Evolutionary conservation across 805 yeast species (phyloP), one percentile per base, ranked within the genome.

Genomic region (Alloascoidea hylecoeti): DNA sequence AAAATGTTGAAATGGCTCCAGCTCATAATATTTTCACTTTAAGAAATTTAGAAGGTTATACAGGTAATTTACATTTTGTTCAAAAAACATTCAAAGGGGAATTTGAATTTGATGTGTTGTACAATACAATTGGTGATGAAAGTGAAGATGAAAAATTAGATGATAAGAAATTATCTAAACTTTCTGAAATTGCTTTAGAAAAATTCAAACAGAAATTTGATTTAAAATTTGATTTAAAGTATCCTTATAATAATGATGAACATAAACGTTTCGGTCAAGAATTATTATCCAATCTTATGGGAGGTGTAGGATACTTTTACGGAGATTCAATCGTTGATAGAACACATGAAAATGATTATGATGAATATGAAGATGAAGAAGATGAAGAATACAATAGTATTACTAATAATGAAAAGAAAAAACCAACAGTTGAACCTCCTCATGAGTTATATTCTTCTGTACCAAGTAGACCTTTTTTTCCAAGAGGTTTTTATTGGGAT

Each of bases 401-500:
- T 15, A 16, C 38, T 1, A n/a, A 15, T 2, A 19, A 34, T 15
- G 38, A 37, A 14, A 49, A 39, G 12, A 30, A 37, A 4, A 38
- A 37, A 15, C 38, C 38, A 4, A 43, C 43, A 3, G 44, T 38
- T 2, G 50, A 48, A n/a, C 42, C 44, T 1, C 30, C 95, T 1
- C 58, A 61, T 42, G 83, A 78, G 45, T 58, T 92, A 36, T 83
- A 86, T 49, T 71, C 92, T 0, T 66, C 85, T 16, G 92, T 85
- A 23, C 98, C 98, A 2, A 83, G 95, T 36, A 68, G 98, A 38
- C 84, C 95, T 0, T 84, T 83, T 51, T 92, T 92, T 57, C 97
- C 98, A 3, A 69, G 98, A 44, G 98, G 98, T 0, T 92, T 92
- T 51, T 85, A 83, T 52, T 92, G 98, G 98, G 98, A 92, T 57